A percentile compares a stretch with the other conserved stretches of the same genome.
These are phyloP conservation scores for Colletotrichum sp. DNA, from an alignment of 2,329 filamentous ascomycete genomes.

Conservation along the genomic window DNA sequence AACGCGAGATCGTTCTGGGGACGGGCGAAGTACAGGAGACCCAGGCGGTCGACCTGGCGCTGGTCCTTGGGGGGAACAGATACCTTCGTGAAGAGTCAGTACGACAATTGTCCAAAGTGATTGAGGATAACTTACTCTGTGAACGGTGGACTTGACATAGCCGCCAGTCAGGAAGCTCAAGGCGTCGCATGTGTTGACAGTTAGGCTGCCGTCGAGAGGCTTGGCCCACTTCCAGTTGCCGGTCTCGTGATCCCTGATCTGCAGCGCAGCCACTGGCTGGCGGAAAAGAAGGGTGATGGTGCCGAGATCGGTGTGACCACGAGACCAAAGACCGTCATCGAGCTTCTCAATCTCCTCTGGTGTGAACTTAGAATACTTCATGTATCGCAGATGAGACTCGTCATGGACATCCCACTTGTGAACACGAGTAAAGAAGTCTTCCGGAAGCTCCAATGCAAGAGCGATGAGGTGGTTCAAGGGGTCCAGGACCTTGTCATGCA, in stretches of 20 bases:
- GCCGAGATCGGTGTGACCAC: slow-evolving; percentile 62
- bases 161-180: slow-evolving; percentile 54
- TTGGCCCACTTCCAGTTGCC: slow-evolving; percentile 56
- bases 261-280: slow-evolving; percentile 61
- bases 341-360: slow-evolving; percentile 50
- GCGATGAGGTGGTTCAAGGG: slow-evolving; percentile 65
- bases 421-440: slow-evolving; percentile 57
- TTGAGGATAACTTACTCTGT: slow-evolving; percentile 30
- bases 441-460: slow-evolving; percentile 62
- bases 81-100: slow-evolving; percentile 25
- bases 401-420: slow-evolving; percentile 64
- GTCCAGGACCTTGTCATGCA: slow-evolving; percentile 60
- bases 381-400: slow-evolving; percentile 68
- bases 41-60: slow-evolving; percentile 49
- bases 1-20: slow-evolving; percentile 42
- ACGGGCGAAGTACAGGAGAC: slow-evolving; percentile 56
- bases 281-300: slow-evolving; percentile 62
- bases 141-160: slow-evolving; percentile 47
- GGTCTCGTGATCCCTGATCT: slow-evolving; percentile 53
- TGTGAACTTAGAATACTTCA: slow-evolving; percentile 59
- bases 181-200: slow-evolving; percentile 56
- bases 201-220: slow-evolving; percentile 53
- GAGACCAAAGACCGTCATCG: slow-evolving; percentile 45
- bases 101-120: neutral
- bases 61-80: slow-evolving; percentile 44